phyloP scores from a whole-genome alignment of 495 filamentous ascomycete species.

The Geoglossum glabrum region DNA sequence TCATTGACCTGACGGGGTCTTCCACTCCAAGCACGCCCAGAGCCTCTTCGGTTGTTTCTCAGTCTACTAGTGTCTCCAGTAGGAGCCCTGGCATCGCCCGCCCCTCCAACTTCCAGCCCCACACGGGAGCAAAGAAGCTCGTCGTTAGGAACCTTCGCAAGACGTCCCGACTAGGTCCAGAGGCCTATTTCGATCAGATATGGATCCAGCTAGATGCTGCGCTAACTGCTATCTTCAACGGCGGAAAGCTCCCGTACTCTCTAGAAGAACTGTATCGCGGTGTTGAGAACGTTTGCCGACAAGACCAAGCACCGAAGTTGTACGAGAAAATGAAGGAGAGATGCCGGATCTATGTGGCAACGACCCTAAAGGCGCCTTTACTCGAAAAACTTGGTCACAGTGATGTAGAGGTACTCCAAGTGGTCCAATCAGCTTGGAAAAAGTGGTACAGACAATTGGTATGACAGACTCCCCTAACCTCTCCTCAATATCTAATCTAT shows the following conservation, averaged over 20 bases:
- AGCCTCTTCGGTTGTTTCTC: background rate
- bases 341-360: slow-evolving; percentile 41
- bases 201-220: slow-evolving; percentile 54
- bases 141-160: slow-evolving; percentile 69
- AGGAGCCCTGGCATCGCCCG: background rate
- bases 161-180: slow-evolving; percentile 32
- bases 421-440: slow-evolving; percentile 49
- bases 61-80: background rate
- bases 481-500: background rate
- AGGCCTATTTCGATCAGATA: slow-evolving; percentile 50
- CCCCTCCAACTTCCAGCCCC: slow-evolving; percentile 27
- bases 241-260: slow-evolving; percentile 38
- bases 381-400: slow-evolving; percentile 27
- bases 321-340: slow-evolving; percentile 37
- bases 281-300: slow-evolving; percentile 74
- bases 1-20: slow-evolving; percentile 10
- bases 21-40: background rate
- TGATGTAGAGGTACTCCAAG: slow-evolving; percentile 40
- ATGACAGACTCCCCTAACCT: slow-evolving; percentile 9
- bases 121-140: slow-evolving; percentile 55
- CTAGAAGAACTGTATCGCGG: slow-evolving; percentile 77
- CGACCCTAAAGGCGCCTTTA: slow-evolving; percentile 33
- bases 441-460: slow-evolving; percentile 63
- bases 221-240: slow-evolving; percentile 48
- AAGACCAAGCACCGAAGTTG: slow-evolving; percentile 44